phyloP scores from a whole-genome alignment of 805 yeast species.

The Metschnikowia lochheadii region DNA sequence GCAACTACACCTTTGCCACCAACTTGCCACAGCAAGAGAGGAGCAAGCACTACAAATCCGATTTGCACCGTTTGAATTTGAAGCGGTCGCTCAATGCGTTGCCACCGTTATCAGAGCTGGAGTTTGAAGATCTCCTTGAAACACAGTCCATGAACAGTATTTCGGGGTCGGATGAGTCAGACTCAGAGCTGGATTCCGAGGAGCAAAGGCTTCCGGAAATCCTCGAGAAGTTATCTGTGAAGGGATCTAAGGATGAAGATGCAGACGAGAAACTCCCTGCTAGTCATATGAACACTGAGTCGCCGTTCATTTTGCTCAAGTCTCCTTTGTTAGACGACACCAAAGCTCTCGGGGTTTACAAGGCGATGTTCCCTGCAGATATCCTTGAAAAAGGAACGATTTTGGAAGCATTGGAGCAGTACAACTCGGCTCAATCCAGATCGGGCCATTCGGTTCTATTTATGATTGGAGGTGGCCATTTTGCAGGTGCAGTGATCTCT shows the following conservation, averaged over 20 bases:
- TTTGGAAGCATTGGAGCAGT: slow-evolving; percentile 15
- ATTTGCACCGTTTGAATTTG: slow-evolving; percentile 54
- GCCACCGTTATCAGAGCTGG: slow-evolving; percentile 46
- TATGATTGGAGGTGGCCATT: slow-evolving; percentile 98
- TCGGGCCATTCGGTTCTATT: slow-evolving; percentile 60
- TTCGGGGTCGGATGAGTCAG: slow-evolving; percentile 51
- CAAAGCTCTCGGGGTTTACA: slow-evolving; percentile 64
- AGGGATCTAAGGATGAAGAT: slow-evolving; percentile 21
- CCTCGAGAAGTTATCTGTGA: slow-evolving; percentile 17
- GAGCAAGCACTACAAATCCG: slow-evolving; percentile 52
- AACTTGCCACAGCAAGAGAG: slow-evolving; percentile 9
- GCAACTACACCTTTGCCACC: slow-evolving; percentile 11
- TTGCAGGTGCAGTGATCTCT: slow-evolving; percentile 89
- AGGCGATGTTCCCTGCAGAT: slow-evolving; percentile 50
- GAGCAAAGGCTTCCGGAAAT: slow-evolving; percentile 21
- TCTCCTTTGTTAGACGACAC: slow-evolving; percentile 42
- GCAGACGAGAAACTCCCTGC: slow-evolving; percentile 33
- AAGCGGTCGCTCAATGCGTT: slow-evolving; percentile 48
- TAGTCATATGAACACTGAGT: slow-evolving; percentile 60
- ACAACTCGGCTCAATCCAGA: slow-evolving; percentile 26
- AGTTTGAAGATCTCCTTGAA: slow-evolving; percentile 54
- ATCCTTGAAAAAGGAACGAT: slow-evolving; percentile 43
- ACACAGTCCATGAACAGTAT: slow-evolving; percentile 51
- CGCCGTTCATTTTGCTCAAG: slow-evolving; percentile 62
- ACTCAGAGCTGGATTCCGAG: slow-evolving; percentile 26